Conservation (phyloP, 148 eudicot genomes). For the Rhododendron kiyosumense region DNA sequence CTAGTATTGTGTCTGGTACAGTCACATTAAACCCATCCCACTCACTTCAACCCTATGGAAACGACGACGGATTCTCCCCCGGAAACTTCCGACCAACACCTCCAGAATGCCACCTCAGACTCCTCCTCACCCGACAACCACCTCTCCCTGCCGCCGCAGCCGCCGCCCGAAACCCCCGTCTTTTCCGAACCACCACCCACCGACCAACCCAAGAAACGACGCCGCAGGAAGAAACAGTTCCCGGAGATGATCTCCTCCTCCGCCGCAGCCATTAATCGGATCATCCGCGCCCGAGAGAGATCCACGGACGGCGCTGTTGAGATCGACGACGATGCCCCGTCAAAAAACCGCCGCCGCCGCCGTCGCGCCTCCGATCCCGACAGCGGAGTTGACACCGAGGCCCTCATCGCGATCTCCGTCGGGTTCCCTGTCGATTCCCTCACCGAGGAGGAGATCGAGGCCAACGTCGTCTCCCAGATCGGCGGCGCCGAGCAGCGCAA, state of each 20-base stretch:
- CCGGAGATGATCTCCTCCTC: slow-evolving; percentile 63
- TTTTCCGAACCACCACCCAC: slow-evolving; percentile 16
- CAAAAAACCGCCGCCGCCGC: slow-evolving; percentile 43
- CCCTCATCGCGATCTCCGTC: slow-evolving; percentile 86
- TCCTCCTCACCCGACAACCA: slow-evolving; percentile 37
- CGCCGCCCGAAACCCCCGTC: slow-evolving; percentile 3
- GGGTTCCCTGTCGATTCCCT: slow-evolving; percentile 85
- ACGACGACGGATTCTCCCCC: slow-evolving; percentile 2
- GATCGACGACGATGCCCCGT: slow-evolving; percentile 13
- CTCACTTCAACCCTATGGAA: background rate
- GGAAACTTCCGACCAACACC: slow-evolving; percentile 2
- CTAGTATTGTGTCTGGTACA: background rate
- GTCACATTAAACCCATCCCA: background rate
- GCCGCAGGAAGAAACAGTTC: slow-evolving; percentile 74
- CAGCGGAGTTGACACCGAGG: slow-evolving; percentile 55
- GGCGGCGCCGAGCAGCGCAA: slow-evolving; percentile 46
- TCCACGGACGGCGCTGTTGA: slow-evolving; percentile 2
- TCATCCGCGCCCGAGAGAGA: slow-evolving; percentile 53
- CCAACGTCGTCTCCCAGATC: slow-evolving; percentile 45
- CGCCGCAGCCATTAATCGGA: slow-evolving; percentile 31
- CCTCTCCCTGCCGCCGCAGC: slow-evolving; percentile 23
- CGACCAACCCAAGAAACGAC: slow-evolving; percentile 42
- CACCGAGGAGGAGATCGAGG: slow-evolving; percentile 83
- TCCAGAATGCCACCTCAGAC: slow-evolving; percentile 23
- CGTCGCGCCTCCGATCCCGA: slow-evolving; percentile 32